Percentiles rank a stretch among this genome's conserved stretches.
These are phyloP conservation scores for Pseudohyphozyma bogoriensis DNA, from an alignment of 768 basidiomycete species.

Conservation along the genomic window DNA sequence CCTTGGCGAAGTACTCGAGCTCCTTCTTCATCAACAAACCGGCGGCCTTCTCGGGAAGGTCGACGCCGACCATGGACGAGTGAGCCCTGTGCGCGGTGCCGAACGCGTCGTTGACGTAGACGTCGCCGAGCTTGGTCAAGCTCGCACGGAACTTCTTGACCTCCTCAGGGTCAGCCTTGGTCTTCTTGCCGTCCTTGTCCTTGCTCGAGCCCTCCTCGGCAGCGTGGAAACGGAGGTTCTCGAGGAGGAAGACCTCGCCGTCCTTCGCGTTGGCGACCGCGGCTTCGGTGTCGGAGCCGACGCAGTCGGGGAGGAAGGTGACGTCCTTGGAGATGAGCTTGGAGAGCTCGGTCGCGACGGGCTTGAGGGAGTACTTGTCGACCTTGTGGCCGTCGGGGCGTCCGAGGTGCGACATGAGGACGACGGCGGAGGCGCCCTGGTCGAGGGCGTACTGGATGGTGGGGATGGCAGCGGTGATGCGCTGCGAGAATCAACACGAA, in stretches of 20 bases:
- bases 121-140: constrained; percentile 81
- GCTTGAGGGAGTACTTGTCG: constrained; percentile 80
- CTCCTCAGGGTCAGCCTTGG: constrained; percentile 73
- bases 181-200: constrained; percentile 88
- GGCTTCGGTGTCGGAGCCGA: constrained; percentile 74
- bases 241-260: constrained; percentile 69
- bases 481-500: too few relatives aligned
- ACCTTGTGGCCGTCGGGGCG: constrained; percentile 88
- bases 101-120: constrained; percentile 98
- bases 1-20: constrained; percentile 96
- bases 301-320: constrained; percentile 71
- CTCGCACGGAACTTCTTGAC: constrained; percentile 76
- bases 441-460: constrained; percentile 89
- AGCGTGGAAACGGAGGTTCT: constrained; percentile 96
- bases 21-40: constrained; percentile 98
- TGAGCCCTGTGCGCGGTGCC: constrained; percentile 97
- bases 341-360: constrained; percentile 70
- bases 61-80: constrained; percentile 95
- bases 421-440: constrained; percentile 69
- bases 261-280: constrained; percentile 55
- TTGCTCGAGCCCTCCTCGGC: constrained; percentile 94
- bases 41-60: constrained; percentile 80
- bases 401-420: constrained; percentile 96
- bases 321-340: constrained; percentile 60
- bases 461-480: constrained; percentile 91